Evolutionary conservation across 768 basidiomycete species (phyloP).

Genomic region (Naganishia antarctica): DNA sequence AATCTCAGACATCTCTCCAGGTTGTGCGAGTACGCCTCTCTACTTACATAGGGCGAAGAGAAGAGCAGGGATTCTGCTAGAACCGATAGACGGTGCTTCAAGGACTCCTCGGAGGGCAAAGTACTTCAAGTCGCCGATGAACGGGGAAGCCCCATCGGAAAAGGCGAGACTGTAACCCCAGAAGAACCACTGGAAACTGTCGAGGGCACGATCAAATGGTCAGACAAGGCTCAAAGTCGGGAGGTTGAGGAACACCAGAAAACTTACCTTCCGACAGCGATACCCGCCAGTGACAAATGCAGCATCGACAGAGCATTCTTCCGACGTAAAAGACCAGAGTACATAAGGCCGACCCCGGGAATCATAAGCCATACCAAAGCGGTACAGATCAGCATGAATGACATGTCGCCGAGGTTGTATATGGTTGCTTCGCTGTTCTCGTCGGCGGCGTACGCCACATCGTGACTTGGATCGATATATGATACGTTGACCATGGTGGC

Average conservation of each 20-base stretch:
- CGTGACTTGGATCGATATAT: slow-evolving; percentile 38
- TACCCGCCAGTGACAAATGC: slow-evolving; percentile 47
- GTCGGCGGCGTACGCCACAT: slow-evolving; percentile 36
- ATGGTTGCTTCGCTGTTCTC: slow-evolving; percentile 33
- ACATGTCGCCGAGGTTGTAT: slow-evolving; percentile 49
- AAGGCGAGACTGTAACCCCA: slow-evolving; percentile 94
- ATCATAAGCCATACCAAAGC: slow-evolving; percentile 52
- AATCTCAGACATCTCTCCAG: neutral
- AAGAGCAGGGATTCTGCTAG: slow-evolving; percentile 72
- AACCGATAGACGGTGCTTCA: slow-evolving; percentile 68
- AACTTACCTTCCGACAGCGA: slow-evolving; percentile 41
- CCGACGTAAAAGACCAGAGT: slow-evolving; percentile 49
- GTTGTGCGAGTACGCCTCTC: slow-evolving; percentile 16
- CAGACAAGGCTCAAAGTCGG: too few relatives aligned
- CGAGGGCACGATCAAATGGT: neutral
- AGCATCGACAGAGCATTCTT: slow-evolving; percentile 54
- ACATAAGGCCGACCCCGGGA: slow-evolving; percentile 49
- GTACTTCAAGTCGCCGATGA: slow-evolving; percentile 78
- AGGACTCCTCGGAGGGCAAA: slow-evolving; percentile 72
- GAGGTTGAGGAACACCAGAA: too few relatives aligned
- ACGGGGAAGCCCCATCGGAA: slow-evolving; percentile 59
- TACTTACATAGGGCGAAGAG: slow-evolving; percentile 71
- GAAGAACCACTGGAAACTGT: slow-evolving; percentile 21
- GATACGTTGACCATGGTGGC: slow-evolving; percentile 44
- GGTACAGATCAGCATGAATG: slow-evolving; percentile 40